Base-by-base conservation (phyloP, 768 basidiomycete genomes). In the Boletus pseudopeckii region DNA sequence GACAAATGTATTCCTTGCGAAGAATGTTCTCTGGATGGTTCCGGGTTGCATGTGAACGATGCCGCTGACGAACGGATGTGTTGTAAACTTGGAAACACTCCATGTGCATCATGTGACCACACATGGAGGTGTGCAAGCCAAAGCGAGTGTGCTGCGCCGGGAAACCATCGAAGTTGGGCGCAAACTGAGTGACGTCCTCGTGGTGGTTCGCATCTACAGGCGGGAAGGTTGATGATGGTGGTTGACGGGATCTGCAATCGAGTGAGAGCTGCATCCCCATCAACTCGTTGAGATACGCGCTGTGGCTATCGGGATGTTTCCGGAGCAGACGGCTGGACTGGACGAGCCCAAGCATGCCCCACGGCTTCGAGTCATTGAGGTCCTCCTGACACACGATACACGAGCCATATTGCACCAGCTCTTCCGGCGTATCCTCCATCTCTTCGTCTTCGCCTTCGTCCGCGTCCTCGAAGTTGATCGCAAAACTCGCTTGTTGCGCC, bases 381-480 rank as follows among this genome's bases (percentile, higher is more conserved):
- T 94, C 91, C 66, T 98, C 97, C 67, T 98, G 97, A 61, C 97
- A 99, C 10, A 98, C 94, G 57, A 99, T 98, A 67, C 97, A 99
- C n/a, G 87, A 88, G 3, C 96, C 96, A 55, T 85, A 87, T 13
- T 86, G 86, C 3, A 79, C 66, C 20, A 77, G 65, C 44, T 77
- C 74, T 17, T 78, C 78, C 1, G 70, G 73, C 8, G 77, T 72
- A 36, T 74, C 75, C 5, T 72, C 74, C 62, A 72, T 65, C 9
- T 80, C 79, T 33, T 76, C 75, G 63, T 80, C 81, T 7, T 81
- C 79, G 2, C 82, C 81, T 6, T 90, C 90, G 7, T 86, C 86
- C 7, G 83, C 86, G 47, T 90, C 88, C 45, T 85, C 85, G 53
- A 90, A 86, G 59, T 86, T 88, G 65, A 82, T 79, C 3, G 90